Percentiles rank a stretch among this genome's conserved stretches.
These are phyloP conservation scores for Ogataea ramenticola DNA, from an alignment of 805 yeast species.

Conservation along the genomic window DNA sequence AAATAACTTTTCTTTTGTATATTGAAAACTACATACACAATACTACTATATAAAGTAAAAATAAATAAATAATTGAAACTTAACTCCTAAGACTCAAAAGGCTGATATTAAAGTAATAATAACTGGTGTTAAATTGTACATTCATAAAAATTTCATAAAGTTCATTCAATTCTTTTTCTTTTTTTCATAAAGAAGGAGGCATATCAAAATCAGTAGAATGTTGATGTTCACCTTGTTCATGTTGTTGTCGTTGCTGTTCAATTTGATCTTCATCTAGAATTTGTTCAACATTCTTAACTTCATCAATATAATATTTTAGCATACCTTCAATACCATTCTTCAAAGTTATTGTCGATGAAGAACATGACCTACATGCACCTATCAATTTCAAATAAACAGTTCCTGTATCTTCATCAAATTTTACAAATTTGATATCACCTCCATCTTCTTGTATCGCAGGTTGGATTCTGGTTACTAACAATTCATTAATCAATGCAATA, in stretches of 20 bases:
- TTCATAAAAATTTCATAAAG: too few species aligned
- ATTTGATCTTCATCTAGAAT: slow-evolving; percentile 63
- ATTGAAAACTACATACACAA: too few species aligned
- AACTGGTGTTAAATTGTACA: too few species aligned
- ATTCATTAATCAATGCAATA: slow-evolving; percentile 82
- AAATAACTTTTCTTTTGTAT: too few species aligned
- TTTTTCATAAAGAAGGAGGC: neutral
- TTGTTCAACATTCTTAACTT: slow-evolving; percentile 82
- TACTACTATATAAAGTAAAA: too few species aligned
- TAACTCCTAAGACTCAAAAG: too few species aligned
- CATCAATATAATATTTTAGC: slow-evolving; percentile 95
- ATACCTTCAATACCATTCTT: slow-evolving; percentile 96
- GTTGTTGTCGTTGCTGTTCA: neutral
- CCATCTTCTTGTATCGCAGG: slow-evolving; percentile 99
- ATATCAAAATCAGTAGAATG: neutral
- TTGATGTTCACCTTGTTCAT: neutral
- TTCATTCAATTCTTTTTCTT: neutral
- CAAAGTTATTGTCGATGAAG: slow-evolving; percentile 83
- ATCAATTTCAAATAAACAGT: slow-evolving; percentile 81
- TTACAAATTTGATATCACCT: slow-evolving; percentile 88
- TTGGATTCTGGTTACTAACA: slow-evolving; percentile 88
- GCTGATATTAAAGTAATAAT: too few species aligned
- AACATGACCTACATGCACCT: slow-evolving; percentile 95
- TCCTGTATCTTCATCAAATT: slow-evolving; percentile 80
- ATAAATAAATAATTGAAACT: too few species aligned